A percentile compares a stretch with the other conserved stretches of the same genome.
These are phyloP conservation scores for Teratosphaeriaceae sp. DNA, from an alignment of 2,329 filamentous ascomycete species.

Conservation along the genomic window DNA sequence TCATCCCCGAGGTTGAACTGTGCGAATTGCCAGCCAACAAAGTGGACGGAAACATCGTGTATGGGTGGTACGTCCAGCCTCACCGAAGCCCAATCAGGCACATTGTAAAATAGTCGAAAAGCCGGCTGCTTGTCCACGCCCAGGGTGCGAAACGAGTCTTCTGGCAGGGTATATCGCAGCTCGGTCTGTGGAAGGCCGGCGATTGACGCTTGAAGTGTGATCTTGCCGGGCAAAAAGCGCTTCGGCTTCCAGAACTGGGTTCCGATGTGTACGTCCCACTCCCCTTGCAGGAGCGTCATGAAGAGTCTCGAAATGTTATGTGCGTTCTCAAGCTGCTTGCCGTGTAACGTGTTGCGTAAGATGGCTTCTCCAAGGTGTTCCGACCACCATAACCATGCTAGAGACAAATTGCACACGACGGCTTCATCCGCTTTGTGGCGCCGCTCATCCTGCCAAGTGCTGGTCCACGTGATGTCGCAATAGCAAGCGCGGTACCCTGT, in stretches of 20 bases:
- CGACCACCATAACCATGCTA: neutral
- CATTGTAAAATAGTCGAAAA: neutral
- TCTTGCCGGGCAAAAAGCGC: neutral
- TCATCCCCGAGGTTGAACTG: no score
- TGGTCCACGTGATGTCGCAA: neutral
- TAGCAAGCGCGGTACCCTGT: neutral
- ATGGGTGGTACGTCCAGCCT: neutral
- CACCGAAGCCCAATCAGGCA: neutral
- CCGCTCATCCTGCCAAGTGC: neutral
- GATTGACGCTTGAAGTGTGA: neutral
- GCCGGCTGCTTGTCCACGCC: neutral
- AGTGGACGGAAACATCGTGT: neutral
- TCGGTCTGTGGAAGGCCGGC: neutral
- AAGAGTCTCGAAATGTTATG: neutral
- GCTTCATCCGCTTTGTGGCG: neutral
- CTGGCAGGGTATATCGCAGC: neutral
- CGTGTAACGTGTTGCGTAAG: neutral
- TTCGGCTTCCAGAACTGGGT: neutral
- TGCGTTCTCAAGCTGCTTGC: neutral
- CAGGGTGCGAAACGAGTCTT: neutral
- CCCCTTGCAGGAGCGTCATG: neutral
- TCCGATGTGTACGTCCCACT: neutral
- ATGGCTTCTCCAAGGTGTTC: neutral
- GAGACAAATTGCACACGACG: neutral
- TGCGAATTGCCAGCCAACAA: no score